Conservation (phyloP, 495 filamentous ascomycete species). For the Daldinia vernicosa region DNA sequence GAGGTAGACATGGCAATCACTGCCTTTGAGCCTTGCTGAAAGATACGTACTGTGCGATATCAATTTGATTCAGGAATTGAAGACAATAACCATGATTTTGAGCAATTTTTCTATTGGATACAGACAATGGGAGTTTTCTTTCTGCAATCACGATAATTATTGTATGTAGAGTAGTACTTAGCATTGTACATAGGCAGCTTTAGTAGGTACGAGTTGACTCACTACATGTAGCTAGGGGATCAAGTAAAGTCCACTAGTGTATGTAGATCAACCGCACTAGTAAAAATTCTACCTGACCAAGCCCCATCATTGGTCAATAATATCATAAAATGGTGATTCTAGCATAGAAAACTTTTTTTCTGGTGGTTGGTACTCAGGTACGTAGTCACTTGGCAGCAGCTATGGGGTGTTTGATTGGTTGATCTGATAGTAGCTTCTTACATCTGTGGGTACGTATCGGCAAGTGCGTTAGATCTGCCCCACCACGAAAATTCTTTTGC, state of each 20-base stretch:
- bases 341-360: neutral
- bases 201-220: no score
- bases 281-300: neutral
- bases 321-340: neutral
- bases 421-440: neutral
- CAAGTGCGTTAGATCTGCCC: constrained; percentile 9
- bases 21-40: neutral
- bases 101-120: neutral
- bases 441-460: neutral
- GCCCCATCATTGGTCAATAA: neutral
- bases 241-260: no score
- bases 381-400: neutral
- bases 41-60: neutral
- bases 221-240: no score
- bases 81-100: neutral
- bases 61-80: neutral
- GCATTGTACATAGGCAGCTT: no score
- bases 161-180: no score
- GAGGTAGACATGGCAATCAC: neutral
- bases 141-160: no score
- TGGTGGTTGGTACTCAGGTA: constrained; percentile 1
- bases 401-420: neutral
- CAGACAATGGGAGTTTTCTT: neutral
- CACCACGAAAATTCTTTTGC: neutral
- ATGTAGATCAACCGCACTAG: no score